A percentile compares a stretch with the other conserved stretches of the same genome.
phyloP scores from a whole-genome alignment of 352 stramenopile genomes.

The Pythium chondricola region DNA sequence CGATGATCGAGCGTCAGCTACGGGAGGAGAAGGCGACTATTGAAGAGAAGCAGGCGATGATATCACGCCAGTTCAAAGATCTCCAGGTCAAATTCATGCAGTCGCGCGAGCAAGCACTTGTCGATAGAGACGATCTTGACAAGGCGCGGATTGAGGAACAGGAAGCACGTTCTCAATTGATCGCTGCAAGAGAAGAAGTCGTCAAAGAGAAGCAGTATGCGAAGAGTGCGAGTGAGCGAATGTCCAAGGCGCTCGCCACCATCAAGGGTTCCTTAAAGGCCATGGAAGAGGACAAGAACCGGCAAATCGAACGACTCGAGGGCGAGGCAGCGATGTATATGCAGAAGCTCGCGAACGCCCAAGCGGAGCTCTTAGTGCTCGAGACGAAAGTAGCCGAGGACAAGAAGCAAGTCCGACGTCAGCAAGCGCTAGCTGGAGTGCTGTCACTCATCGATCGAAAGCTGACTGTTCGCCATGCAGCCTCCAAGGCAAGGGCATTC shows the following conservation, averaged over 20 bases:
- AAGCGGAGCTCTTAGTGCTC: slow-evolving; percentile 50
- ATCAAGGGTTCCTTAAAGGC: slow-evolving; percentile 55
- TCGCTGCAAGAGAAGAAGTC: slow-evolving; percentile 38
- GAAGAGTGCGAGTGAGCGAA: slow-evolving; percentile 43
- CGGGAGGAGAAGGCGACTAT: slow-evolving; percentile 28
- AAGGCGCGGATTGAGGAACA: slow-evolving; percentile 38
- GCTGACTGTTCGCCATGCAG: slow-evolving; percentile 12
- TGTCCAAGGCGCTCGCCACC: slow-evolving; percentile 42
- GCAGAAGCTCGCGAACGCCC: slow-evolving; percentile 40
- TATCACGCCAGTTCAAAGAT: slow-evolving; percentile 51
- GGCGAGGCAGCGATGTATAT: slow-evolving; percentile 45
- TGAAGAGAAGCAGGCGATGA: slow-evolving; percentile 46
- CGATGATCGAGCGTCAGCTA: slow-evolving; percentile 28
- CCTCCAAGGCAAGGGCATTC: slow-evolving; percentile 25
- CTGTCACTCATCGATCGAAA: slow-evolving; percentile 19
- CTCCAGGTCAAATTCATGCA: slow-evolving; percentile 52
- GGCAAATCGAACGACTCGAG: slow-evolving; percentile 40
- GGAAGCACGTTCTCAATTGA: slow-evolving; percentile 38
- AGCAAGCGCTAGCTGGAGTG: slow-evolving; percentile 24
- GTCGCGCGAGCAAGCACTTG: slow-evolving; percentile 43
- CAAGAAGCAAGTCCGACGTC: slow-evolving; percentile 20
- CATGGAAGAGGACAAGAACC: slow-evolving; percentile 63
- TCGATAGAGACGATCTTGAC: slow-evolving; percentile 62
- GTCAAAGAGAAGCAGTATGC: slow-evolving; percentile 52
- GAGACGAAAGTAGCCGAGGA: slow-evolving; percentile 41